Base-by-base conservation (phyloP, 257 asterid species). In the Solanum megistacrolobum region DNA sequence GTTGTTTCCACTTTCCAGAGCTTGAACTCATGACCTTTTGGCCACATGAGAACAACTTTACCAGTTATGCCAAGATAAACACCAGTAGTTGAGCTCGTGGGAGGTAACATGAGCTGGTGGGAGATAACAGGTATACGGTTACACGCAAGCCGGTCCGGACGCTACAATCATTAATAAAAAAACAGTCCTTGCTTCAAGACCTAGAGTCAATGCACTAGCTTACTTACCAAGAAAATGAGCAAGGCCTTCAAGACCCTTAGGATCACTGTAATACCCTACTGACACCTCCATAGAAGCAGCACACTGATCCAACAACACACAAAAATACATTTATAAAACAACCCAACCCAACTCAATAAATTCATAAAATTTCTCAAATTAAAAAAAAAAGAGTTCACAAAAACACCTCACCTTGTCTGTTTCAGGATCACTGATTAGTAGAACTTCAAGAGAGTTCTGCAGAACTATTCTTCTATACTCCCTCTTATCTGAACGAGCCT, bases 221-320 rank as follows among this genome's bases (percentile, higher is more conserved):
- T 25, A 21, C 87, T 38, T 91, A 97, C 99, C 99, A 23, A 97
- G 98, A 91, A 97, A 97, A 92, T 97, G 99, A 4, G 99, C 99
- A 84, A 97, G 99, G 87, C 99, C 99, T 89, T 95, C 97, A 20
- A 97, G 98, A 74, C 98, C 99, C 58, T 93, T 93, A 12, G 99
- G 99, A 86, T 97, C 99, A 83, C 98, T 94, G 90, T 94, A 97
- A 68, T 94, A 88, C 88, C 99, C 99, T 12, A 97, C 94, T 16
- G 98, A 94, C 85, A 96, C 99, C 87, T 91, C 94, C 99, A 97
- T 96, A 27, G 98, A 96, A 89, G 99, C 99, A 78, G 98, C 95
- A 81, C 99, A 97, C 99, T 97, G 93, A 87, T 32, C 69, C 48
- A 86, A 75, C 69, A 68, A 46, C 29, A 69, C 2, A 71, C 23